Conservation (phyloP, 768 basidiomycete genomes). For the Rhizopogon roseolus region DNA sequence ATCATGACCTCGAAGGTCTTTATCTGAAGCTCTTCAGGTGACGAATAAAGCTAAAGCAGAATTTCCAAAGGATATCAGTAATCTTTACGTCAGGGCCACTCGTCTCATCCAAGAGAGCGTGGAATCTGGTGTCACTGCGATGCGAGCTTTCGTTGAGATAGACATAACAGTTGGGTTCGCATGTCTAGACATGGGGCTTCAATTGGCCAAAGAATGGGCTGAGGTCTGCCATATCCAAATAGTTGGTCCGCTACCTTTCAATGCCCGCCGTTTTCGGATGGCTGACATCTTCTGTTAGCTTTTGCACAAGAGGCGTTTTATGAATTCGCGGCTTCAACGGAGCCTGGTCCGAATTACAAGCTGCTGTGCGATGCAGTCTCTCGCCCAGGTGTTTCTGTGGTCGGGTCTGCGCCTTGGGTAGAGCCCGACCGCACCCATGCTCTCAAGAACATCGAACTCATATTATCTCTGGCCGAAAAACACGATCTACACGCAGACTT, state of each 20-base stretch:
- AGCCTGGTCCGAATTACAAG: conserved; percentile 39
- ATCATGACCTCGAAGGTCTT: conserved; percentile 33
- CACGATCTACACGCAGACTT: conserved; percentile 48
- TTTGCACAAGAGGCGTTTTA: conserved; percentile 63
- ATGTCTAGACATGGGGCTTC: conserved; percentile 51
- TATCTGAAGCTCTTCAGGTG: conserved; percentile 49
- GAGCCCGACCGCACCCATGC: conserved; percentile 45
- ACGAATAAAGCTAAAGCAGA: conserved; percentile 47
- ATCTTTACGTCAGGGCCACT: conserved; percentile 48
- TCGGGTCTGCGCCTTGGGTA: conserved; percentile 66
- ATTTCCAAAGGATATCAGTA: conserved; percentile 38
- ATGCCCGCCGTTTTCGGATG: neutral
- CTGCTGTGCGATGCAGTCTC: conserved; percentile 40
- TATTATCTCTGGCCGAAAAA: conserved; percentile 42
- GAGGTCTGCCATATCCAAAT: conserved; percentile 53
- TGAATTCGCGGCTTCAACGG: conserved; percentile 23
- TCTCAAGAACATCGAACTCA: conserved; percentile 46
- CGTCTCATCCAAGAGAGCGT: conserved; percentile 54
- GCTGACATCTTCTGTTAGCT: conserved; percentile 26
- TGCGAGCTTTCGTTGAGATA: conserved; percentile 67
- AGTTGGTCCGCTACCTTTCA: conserved; percentile 34
- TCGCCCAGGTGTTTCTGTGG: conserved; percentile 38
- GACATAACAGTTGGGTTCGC: conserved; percentile 47
- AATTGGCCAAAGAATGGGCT: conserved; percentile 40
- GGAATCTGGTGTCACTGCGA: conserved; percentile 56